A percentile compares a stretch with the other conserved stretches of the same genome.
Evolutionary conservation across 2,329 filamentous ascomycete genomes (phyloP).

Genomic region (Penicillium expansum): DNA sequence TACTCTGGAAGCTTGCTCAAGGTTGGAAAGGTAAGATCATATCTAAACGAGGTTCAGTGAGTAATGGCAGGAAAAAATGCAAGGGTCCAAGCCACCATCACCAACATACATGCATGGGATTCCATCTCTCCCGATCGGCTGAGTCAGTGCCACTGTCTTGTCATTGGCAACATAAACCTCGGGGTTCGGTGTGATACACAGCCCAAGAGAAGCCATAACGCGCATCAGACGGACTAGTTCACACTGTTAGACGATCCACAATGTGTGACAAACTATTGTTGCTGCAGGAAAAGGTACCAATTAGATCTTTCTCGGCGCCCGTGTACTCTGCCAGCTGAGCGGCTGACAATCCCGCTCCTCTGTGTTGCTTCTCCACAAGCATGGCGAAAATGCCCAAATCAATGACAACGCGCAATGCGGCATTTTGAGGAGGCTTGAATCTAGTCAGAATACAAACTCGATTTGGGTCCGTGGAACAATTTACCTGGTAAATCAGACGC

Average conservation of each 20-base stretch:
- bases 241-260: not conserved
- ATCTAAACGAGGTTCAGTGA: slow-evolving; percentile 10
- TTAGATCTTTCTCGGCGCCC: slow-evolving; percentile 30
- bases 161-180: slow-evolving; percentile 28
- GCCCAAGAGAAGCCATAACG: slow-evolving; percentile 29
- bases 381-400: slow-evolving; percentile 32
- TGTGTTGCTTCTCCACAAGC: slow-evolving; percentile 21
- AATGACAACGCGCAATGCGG: slow-evolving; percentile 31
- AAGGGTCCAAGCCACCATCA: not conserved
- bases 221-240: slow-evolving; percentile 32
- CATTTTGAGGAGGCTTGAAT: slow-evolving; percentile 34
- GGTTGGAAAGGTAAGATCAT: slow-evolving; percentile 32
- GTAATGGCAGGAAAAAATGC: not conserved
- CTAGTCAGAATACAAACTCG: not conserved
- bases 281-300: slow-evolving; percentile 23
- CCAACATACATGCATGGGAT: slow-evolving; percentile 30
- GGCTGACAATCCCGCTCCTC: slow-evolving; percentile 25
- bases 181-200: slow-evolving; percentile 21
- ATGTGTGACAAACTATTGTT: not conserved
- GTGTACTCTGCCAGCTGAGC: slow-evolving; percentile 27
- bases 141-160: slow-evolving; percentile 27
- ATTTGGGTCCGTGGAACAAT: not conserved
- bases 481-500: slow-evolving; percentile 37
- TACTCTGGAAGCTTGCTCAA: slow-evolving; percentile 33
- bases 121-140: slow-evolving; percentile 31